Percentiles rank a stretch among this genome's conserved stretches.
phyloP scores from a whole-genome alignment of 225 moss, liverwort and hornwort species.

The Pseudisothecium myosuroides region DNA sequence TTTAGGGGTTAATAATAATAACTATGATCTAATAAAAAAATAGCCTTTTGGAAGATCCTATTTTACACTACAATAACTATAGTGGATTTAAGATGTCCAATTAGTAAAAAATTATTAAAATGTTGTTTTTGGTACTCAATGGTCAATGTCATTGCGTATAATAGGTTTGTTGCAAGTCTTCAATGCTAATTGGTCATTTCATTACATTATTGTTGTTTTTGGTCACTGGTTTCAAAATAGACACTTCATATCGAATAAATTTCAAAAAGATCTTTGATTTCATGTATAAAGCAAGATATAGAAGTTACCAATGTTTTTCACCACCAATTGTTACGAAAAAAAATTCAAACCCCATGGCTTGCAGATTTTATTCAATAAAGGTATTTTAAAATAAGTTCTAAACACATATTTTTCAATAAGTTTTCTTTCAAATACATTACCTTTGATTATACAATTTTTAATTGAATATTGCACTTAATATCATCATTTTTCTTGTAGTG shows the following conservation, averaged over 20 bases:
- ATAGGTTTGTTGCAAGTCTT: not conserved
- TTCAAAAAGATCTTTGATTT: not conserved
- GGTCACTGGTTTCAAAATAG: not conserved
- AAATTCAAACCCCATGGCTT: not conserved
- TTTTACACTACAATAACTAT: rapidly evolving
- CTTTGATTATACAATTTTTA: too few species aligned
- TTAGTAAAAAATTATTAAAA: too few species aligned
- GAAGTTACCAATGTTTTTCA: not conserved
- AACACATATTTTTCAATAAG: too few species aligned
- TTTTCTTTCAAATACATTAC: too few species aligned
- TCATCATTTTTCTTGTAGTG: too few species aligned
- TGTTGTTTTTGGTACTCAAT: too few species aligned
- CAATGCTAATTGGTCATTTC: not conserved
- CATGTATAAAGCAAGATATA: not conserved
- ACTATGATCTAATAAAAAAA: not conserved
- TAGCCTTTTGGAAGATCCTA: not conserved
- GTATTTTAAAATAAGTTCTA: too few species aligned
- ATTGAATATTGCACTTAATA: too few species aligned
- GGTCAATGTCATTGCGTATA: not conserved
- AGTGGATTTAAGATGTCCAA: not conserved
- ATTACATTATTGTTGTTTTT: not conserved
- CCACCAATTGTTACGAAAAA: not conserved
- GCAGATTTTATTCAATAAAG: too few species aligned
- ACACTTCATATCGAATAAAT: not conserved
- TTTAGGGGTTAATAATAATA: too few species aligned